Evolutionary conservation across 2,329 filamentous ascomycete genomes (phyloP).

Genomic region (Claviceps pusilla): DNA sequence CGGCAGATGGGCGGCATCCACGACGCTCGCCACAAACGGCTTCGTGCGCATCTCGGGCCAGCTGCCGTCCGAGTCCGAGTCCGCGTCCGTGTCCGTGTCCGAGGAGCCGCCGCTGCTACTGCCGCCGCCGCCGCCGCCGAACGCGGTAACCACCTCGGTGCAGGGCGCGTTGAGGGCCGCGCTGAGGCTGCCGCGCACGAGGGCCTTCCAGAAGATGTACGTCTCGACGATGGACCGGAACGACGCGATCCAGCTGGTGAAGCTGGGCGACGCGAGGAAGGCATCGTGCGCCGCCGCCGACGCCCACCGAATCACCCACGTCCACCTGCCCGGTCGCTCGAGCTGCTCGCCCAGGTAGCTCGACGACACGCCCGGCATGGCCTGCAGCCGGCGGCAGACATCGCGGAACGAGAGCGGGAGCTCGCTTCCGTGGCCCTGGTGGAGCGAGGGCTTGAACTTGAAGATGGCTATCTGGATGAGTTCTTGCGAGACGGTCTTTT

Average conservation of each 20-base stretch:
- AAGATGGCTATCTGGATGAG: constrained; percentile 18
- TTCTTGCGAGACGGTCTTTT: constrained; percentile 13
- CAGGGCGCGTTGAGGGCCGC: constrained; percentile 20
- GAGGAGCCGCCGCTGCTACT: no score
- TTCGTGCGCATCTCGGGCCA: constrained; percentile 18
- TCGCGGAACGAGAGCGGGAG: constrained; percentile 8
- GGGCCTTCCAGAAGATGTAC: constrained; percentile 11
- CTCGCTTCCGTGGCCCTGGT: constrained; percentile 11
- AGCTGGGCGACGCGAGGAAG: constrained; percentile 26
- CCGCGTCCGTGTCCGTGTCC: no score
- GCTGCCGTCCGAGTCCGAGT: constrained; percentile 9
- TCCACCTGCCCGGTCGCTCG: constrained; percentile 19
- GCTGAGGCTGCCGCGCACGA: constrained; percentile 9
- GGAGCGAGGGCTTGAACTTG: constrained; percentile 17
- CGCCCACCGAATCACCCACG: constrained; percentile 21
- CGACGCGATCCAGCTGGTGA: constrained; percentile 25
- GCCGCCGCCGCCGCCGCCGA: constrained; percentile 10
- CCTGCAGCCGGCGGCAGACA: constrained; percentile 15
- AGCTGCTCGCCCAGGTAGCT: constrained; percentile 21
- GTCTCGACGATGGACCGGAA: constrained; percentile 17
- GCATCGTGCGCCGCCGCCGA: constrained; percentile 19
- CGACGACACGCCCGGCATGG: constrained; percentile 17
- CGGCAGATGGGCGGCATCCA: constrained; percentile 9
- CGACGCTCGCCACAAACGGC: constrained; percentile 13
- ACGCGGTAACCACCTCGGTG: constrained; percentile 24